Conservation (phyloP, 2,329 filamentous ascomycete genomes). For the Ceratocystiopsis sp. region DNA sequence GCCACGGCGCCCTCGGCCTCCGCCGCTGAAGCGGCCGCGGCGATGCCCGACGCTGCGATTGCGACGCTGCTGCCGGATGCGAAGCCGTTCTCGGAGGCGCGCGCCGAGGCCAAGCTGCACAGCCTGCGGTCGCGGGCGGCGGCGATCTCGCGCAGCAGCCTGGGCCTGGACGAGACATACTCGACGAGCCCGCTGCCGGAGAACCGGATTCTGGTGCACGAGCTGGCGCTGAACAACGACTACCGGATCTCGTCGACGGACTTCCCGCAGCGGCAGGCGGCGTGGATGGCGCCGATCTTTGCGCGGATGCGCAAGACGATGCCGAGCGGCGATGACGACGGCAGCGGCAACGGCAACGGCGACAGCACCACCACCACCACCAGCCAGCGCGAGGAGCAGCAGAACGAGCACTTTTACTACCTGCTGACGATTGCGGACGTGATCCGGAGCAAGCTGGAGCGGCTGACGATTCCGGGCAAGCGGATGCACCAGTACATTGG, state of each 20-base stretch:
- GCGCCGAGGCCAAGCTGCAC: conserved; percentile 17
- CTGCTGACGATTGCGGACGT: conserved; percentile 55
- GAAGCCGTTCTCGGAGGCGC: not conserved
- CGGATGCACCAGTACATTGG: conserved; percentile 59
- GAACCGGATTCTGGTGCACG: conserved; percentile 61
- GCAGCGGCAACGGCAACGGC: too few species aligned
- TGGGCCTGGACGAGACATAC: not conserved
- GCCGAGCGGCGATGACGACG: conserved; percentile 15
- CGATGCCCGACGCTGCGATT: conserved; percentile 1
- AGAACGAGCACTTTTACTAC: conserved; percentile 43
- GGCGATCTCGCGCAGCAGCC: too few species aligned
- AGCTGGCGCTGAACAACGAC: conserved; percentile 63
- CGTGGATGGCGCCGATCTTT: conserved; percentile 31
- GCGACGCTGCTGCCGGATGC: conserved; percentile 2
- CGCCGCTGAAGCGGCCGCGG: not conserved
- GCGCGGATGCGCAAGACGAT: conserved; percentile 46
- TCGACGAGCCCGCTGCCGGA: conserved; percentile 39
- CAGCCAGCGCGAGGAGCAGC: conserved; percentile 46
- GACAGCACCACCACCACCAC: too few species aligned
- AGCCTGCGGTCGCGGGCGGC: conserved; percentile 21
- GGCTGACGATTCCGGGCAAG: conserved; percentile 52
- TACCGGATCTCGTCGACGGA: conserved; percentile 52
- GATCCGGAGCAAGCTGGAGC: conserved; percentile 54
- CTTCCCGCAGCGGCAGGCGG: conserved; percentile 38
- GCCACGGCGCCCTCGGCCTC: not conserved